phyloP scores from a whole-genome alignment of 495 filamentous ascomycete species.

The Eremomyces bilateralis region DNA sequence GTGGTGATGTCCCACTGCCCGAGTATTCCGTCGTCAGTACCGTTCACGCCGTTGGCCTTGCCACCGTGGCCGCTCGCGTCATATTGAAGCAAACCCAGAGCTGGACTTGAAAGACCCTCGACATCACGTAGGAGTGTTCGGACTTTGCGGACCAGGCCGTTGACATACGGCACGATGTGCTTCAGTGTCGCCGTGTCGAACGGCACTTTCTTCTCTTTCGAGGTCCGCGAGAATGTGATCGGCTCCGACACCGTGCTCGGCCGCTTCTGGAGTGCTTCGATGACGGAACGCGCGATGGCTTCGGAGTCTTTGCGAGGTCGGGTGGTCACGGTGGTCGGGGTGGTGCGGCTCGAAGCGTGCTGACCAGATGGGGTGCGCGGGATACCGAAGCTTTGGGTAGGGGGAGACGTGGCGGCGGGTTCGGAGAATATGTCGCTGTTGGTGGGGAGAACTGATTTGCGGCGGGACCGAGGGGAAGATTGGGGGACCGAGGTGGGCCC shows the following conservation, averaged over 20 bases:
- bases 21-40: too few species aligned
- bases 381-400: too few species aligned
- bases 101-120: too few species aligned
- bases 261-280: conserved; percentile 55
- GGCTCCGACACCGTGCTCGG: conserved; percentile 22
- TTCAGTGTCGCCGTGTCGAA: conserved; percentile 82
- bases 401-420: too few species aligned
- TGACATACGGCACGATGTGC: conserved; percentile 68
- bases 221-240: conserved; percentile 1
- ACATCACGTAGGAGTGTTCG: conserved; percentile 39
- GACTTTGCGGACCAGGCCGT: conserved; percentile 57
- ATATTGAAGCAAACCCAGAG: too few species aligned
- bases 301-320: conserved; percentile 27
- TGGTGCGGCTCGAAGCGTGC: too few species aligned
- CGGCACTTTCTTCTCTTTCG: conserved; percentile 45
- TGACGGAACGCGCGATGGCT: conserved; percentile 53
- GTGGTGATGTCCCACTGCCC: conserved; percentile 29
- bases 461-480: not conserved
- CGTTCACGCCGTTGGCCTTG: too few species aligned
- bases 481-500: not conserved
- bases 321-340: conserved; percentile 3
- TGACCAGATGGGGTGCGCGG: too few species aligned
- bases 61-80: too few species aligned
- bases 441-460: conserved; percentile 4
- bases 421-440: not conserved